These are phyloP conservation scores for Cyclostephanos tholiformis DNA, from an alignment of 108 stramenopile species.

Conservation along the genomic window DNA sequence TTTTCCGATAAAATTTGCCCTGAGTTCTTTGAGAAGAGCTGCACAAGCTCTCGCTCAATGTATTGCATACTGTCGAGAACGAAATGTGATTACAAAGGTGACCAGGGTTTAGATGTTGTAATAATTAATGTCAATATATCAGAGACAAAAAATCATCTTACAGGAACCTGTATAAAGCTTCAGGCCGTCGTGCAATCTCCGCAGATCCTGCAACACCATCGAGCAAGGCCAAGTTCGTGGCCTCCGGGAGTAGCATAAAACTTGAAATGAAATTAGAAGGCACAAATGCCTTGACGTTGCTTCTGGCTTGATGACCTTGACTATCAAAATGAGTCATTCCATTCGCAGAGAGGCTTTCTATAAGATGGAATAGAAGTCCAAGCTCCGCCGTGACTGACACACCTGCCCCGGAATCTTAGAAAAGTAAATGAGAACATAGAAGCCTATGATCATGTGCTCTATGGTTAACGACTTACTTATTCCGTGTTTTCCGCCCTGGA, in stretches of 20 bases:
- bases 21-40: constrained; percentile 11
- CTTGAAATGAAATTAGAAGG: constrained; percentile 77
- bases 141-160: constrained; percentile 9
- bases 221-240: constrained; percentile 74
- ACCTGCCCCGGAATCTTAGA: constrained; percentile 1
- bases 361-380: constrained; percentile 79
- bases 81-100: neutral
- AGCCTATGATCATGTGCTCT: neutral
- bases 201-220: constrained; percentile 77
- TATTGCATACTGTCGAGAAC: constrained; percentile 54
- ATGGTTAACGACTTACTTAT: constrained; percentile 7
- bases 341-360: constrained; percentile 67
- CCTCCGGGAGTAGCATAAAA: constrained; percentile 72
- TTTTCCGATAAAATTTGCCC: neutral
- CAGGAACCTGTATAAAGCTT: constrained; percentile 85
- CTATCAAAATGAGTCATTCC: constrained; percentile 54
- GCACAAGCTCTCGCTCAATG: constrained; percentile 65
- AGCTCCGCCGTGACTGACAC: constrained; percentile 64
- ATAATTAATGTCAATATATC: neutral
- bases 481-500: constrained; percentile 6
- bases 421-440: too few species aligned
- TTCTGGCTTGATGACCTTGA: constrained; percentile 1
- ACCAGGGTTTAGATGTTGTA: neutral
- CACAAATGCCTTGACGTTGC: constrained; percentile 60
- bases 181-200: constrained; percentile 70